Conservation (phyloP, 345 rosid genomes). For the Noccaea caerulescens region DNA sequence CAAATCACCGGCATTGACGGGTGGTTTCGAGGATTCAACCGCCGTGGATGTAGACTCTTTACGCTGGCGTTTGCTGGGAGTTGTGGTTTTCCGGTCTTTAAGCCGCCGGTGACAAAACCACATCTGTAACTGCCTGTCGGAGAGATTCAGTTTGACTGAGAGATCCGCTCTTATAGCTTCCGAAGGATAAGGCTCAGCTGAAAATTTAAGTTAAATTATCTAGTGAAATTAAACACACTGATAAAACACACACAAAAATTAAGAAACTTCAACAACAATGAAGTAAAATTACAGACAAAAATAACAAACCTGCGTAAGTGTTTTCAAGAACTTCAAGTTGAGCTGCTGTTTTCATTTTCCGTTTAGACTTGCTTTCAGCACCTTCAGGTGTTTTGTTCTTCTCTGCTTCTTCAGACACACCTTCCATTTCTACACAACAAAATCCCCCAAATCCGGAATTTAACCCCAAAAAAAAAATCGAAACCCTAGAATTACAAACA, state of each 20-base stretch:
- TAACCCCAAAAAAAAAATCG: background rate
- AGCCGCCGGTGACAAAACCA: conserved; percentile 96
- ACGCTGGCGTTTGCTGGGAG: conserved; percentile 53
- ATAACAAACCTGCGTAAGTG: conserved; percentile 66
- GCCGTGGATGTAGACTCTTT: conserved; percentile 50
- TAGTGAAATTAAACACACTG: background rate
- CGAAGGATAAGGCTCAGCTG: conserved; percentile 79
- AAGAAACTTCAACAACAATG: conserved; percentile 8
- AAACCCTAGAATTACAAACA: conserved; percentile 34
- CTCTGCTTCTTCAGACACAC: conserved; percentile 59
- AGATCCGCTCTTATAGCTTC: conserved; percentile 75
- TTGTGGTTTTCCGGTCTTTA: conserved; percentile 74
- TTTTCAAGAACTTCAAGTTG: conserved; percentile 86
- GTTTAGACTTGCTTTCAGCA: conserved; percentile 63
- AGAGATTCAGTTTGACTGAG: conserved; percentile 71
- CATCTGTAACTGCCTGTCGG: conserved; percentile 95
- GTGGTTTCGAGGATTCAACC: conserved; percentile 3
- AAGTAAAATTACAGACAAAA: background rate
- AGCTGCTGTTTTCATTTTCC: conserved; percentile 93
- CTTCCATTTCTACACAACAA: conserved; percentile 49
- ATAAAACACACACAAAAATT: background rate
- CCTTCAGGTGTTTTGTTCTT: conserved; percentile 67
- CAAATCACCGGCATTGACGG: conserved; percentile 43
- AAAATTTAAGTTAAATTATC: background rate
- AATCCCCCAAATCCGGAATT: conserved; percentile 9